These are phyloP conservation scores for Colletotrichum simmondsii DNA, from an alignment of 2,329 filamentous ascomycete genomes.

Conservation along the genomic window DNA sequence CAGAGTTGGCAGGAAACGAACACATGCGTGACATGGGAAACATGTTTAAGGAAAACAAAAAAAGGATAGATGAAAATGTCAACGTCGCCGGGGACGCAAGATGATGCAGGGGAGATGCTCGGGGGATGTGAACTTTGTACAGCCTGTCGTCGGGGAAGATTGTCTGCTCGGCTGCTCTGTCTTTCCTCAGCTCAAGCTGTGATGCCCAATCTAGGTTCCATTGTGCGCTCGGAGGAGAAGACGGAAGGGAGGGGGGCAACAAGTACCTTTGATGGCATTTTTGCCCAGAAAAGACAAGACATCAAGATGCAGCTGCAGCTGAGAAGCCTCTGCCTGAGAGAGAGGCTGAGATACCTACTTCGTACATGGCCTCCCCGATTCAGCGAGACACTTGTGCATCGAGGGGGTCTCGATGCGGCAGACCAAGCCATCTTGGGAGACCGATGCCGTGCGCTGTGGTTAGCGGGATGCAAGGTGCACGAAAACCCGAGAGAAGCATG, in stretches of 20 bases:
- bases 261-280: neutral
- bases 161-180: neutral
- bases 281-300: neutral
- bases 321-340: neutral
- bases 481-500: neutral
- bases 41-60: neutral
- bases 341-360: neutral
- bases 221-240: neutral
- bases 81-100: conserved; percentile 23
- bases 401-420: neutral
- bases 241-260: no score
- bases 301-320: neutral
- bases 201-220: neutral
- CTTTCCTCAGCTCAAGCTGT: neutral
- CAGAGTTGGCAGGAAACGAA: neutral
- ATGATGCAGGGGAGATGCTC: neutral
- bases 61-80: conserved; percentile 8
- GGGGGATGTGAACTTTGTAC: neutral
- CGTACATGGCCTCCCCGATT: neutral
- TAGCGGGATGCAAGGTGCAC: neutral
- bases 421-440: neutral
- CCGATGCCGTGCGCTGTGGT: neutral
- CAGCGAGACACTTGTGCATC: neutral
- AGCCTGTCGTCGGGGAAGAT: neutral
- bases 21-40: neutral